Percentiles rank a stretch among this genome's conserved stretches.
Evolutionary conservation across 495 filamentous ascomycete genomes (phyloP).

Genomic region (Annulohypoxylon bovei): DNA sequence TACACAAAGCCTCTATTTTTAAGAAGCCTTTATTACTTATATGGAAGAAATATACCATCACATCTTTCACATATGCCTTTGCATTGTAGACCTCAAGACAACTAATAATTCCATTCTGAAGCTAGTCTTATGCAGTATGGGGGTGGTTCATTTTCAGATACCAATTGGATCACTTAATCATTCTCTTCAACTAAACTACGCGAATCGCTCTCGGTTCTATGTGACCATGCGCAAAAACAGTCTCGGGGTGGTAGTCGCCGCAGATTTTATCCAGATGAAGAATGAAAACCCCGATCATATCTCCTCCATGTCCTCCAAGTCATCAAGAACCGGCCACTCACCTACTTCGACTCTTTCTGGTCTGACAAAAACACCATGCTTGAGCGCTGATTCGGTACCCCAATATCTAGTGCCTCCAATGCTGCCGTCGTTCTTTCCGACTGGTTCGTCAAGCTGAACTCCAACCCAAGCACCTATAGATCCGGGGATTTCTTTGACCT

Average conservation of each 20-base stretch:
- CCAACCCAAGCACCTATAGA: slow-evolving; percentile 82
- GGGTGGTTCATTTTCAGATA: not conserved
- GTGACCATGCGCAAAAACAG: not conserved
- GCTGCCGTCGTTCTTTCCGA: slow-evolving; percentile 90
- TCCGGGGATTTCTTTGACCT: slow-evolving; percentile 82
- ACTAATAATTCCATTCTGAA: not conserved
- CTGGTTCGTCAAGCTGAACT: slow-evolving; percentile 84
- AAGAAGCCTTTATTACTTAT: not conserved
- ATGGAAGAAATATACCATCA: not conserved
- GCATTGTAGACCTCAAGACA: not conserved
- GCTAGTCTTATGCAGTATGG: not conserved
- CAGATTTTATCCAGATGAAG: not conserved
- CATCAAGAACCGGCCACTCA: slow-evolving; percentile 79
- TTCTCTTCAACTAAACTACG: not conserved
- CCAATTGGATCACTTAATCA: not conserved
- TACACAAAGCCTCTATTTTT: not conserved
- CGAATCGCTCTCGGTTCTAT: not conserved
- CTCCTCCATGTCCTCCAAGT: slow-evolving; percentile 88
- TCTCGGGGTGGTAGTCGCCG: not conserved
- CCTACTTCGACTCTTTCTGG: slow-evolving; percentile 91
- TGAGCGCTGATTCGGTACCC: slow-evolving; percentile 64
- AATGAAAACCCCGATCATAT: slow-evolving; percentile 60
- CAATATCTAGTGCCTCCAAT: slow-evolving; percentile 83
- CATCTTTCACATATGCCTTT: not conserved
- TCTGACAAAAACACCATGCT: slow-evolving; percentile 86